A percentile compares a stretch with the other conserved stretches of the same genome.
phyloP scores from a whole-genome alignment of 495 filamentous ascomycete genomes.

The Jackrogersella multiformis region DNA sequence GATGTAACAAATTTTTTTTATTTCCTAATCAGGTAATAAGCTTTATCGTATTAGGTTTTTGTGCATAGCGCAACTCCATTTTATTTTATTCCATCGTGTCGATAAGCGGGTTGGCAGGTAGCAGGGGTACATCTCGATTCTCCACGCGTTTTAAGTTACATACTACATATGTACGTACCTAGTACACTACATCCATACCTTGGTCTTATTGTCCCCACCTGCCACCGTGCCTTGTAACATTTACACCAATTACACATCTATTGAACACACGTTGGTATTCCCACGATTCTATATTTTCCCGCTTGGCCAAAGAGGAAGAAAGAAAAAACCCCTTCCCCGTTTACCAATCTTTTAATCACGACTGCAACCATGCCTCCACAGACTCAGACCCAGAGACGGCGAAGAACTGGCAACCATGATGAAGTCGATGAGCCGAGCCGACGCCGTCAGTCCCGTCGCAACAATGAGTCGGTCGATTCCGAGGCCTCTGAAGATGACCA shows the following conservation, averaged over 20 bases:
- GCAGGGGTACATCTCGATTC: neutral
- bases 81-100: no score
- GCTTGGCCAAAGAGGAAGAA: no score
- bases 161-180: no score
- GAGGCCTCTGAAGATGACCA: constrained; percentile 46
- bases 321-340: no score
- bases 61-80: neutral
- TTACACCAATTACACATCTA: neutral
- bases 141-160: neutral
- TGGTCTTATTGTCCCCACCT: no score
- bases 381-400: constrained; percentile 41
- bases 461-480: constrained; percentile 45
- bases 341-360: no score
- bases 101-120: neutral
- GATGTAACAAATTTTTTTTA: neutral
- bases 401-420: constrained; percentile 31
- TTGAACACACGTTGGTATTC: no score
- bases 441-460: constrained; percentile 39
- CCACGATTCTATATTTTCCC: no score
- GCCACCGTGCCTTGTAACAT: neutral
- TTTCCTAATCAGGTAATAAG: constrained; percentile 19
- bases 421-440: constrained; percentile 23
- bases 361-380: constrained; percentile 38
- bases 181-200: no score
- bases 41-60: neutral